Base-by-base conservation (phyloP, 805 yeast genomes). In the Candida patagonica region DNA sequence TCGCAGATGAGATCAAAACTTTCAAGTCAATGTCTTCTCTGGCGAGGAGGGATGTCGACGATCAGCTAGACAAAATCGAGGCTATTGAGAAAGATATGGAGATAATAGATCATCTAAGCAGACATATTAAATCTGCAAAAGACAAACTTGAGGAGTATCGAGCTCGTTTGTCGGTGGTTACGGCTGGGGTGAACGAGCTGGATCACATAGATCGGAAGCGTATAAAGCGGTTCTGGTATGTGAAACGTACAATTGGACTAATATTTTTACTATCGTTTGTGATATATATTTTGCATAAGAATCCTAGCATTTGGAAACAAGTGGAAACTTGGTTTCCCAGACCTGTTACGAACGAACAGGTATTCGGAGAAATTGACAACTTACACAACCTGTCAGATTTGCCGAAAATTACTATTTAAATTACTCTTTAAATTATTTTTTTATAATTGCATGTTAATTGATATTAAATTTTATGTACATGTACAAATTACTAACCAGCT, bases 121-220 rank as follows among this genome's bases (percentile, higher is more conserved):
- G 32, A 4, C 47, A 58, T 6, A 46, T 60, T 3, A 33, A 35
- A 4, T 37, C 38, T 9, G 52, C 61, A 7, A 33, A 45, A 10
- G 37, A 29, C 3, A 45, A 47, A 25, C 46, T 60, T 12, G 49
- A 46, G 1, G 49, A 42, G 8, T 52, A 55, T 38, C 46, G 50
- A 16, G 42, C 41, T 23, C 44, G 59, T 13, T 49, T 60, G 17
- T 44, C 33, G 10, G 29, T 29, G 0, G 46, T 59, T 12, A 51
- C 52, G 37, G 24, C 36, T 26, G 44, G 47, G 27, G 48, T 59
- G 3, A 33, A 35, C 10, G 33, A 24, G n/a, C 47, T 42, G 27
- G 60, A 57, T 30, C 32, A 36, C 17, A 45, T 44, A 6, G 45
- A 50, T 12, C 35, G 38, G 12, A 42, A 42, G 36, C 47, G 45